A percentile compares a stretch with the other conserved stretches of the same genome.
Evolutionary conservation across 345 rosid species (phyloP).

Genomic region (Sisymbrium altissimum): DNA sequence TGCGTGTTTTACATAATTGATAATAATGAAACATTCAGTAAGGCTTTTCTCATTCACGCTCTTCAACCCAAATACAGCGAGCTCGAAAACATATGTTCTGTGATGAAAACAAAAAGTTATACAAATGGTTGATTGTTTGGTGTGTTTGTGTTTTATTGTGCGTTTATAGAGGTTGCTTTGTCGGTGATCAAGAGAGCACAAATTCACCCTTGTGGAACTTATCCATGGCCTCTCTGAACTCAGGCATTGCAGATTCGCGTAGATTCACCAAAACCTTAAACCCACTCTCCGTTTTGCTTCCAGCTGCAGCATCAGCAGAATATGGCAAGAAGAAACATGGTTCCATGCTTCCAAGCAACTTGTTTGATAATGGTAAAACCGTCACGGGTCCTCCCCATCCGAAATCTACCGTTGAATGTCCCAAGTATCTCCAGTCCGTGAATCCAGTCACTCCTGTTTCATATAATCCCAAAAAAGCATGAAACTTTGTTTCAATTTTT

Average conservation of each 20-base stretch:
- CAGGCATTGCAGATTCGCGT: conserved; percentile 45
- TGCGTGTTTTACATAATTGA: background rate
- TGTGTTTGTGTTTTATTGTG: conserved; percentile 1
- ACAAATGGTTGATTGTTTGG: conserved; percentile 11
- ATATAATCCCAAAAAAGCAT: background rate
- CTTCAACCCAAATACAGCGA: background rate
- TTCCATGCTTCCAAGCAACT: conserved; percentile 68
- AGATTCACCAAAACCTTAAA: conserved; percentile 69
- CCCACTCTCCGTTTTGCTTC: conserved; percentile 42
- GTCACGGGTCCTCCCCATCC: conserved; percentile 87
- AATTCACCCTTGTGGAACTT: conserved; percentile 45
- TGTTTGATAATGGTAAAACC: conserved; percentile 60
- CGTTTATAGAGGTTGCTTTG: background rate
- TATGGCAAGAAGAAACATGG: conserved; percentile 89
- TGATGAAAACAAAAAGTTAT: conserved; percentile 11
- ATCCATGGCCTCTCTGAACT: conserved; percentile 61
- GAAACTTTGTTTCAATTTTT: background rate
- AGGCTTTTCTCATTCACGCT: background rate
- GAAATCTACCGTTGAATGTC: conserved; percentile 76
- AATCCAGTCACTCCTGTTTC: conserved; percentile 63
- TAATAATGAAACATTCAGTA: background rate
- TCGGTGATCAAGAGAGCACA: conserved; percentile 26
- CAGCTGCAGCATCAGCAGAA: conserved; percentile 38
- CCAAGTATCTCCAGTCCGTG: conserved; percentile 91
- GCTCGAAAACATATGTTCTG: conserved; percentile 17